phyloP scores from a whole-genome alignment of 441 rosid genomes.

The Bruguiera hainesii region DNA sequence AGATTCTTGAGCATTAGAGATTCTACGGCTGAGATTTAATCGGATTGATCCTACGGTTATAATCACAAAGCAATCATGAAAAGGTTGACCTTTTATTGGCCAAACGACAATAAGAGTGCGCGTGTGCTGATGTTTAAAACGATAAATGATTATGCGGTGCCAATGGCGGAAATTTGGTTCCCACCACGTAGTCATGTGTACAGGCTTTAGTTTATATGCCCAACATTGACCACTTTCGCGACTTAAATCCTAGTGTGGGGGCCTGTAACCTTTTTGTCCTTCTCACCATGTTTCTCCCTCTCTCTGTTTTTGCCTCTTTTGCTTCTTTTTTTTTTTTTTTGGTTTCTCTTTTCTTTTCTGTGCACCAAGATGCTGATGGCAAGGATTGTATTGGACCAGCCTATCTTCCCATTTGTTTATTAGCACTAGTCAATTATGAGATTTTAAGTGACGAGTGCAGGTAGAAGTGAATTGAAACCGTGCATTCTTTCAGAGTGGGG shows the following conservation, averaged over 20 bases:
- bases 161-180: slow-evolving; percentile 26
- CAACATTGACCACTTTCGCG: slow-evolving; percentile 12
- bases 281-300: background rate
- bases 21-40: too few relatives aligned
- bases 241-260: slow-evolving; percentile 13
- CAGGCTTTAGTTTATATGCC: slow-evolving; percentile 15
- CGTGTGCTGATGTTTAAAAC: slow-evolving; percentile 13
- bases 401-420: background rate
- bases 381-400: slow-evolving; percentile 7
- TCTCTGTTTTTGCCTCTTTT: too few relatives aligned
- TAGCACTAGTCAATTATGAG: background rate
- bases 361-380: background rate
- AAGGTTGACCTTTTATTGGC: slow-evolving; percentile 26
- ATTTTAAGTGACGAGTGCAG: background rate
- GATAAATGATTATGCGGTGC: slow-evolving; percentile 18
- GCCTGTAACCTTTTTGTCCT: slow-evolving; percentile 35
- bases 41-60: too few relatives aligned
- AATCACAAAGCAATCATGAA: background rate
- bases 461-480: too few relatives aligned
- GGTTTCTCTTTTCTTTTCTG: background rate
- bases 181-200: slow-evolving; percentile 23
- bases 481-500: too few relatives aligned
- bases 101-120: slow-evolving; percentile 28
- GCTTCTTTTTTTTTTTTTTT: background rate
- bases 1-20: too few relatives aligned